Percentiles rank a stretch among this genome's conserved stretches.
Conservation (phyloP, 2,329 filamentous ascomycete species). For the Massarina eburnea region DNA sequence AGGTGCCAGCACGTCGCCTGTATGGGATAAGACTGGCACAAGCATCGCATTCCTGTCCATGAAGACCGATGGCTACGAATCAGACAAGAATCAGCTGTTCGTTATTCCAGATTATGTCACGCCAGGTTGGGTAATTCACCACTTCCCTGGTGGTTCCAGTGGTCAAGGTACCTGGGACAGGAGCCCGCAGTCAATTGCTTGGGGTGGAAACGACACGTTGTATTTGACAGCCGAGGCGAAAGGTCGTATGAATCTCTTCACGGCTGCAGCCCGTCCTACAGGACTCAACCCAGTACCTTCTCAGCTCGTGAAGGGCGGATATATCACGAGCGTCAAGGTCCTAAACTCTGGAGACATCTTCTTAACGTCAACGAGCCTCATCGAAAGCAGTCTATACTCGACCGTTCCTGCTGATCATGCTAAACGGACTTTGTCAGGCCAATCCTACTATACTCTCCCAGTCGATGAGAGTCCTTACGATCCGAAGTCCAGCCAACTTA, state of each 20-base stretch:
- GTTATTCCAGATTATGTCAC: constrained; percentile 64
- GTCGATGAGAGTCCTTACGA: constrained; percentile 23
- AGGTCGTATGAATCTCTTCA: constrained; percentile 65
- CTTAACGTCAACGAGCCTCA: constrained; percentile 66
- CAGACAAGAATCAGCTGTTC: constrained; percentile 72
- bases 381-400: constrained; percentile 72
- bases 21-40: constrained; percentile 73
- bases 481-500: constrained; percentile 25
- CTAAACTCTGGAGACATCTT: constrained; percentile 60
- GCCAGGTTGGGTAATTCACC: constrained; percentile 61
- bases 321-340: constrained; percentile 50
- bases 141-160: constrained; percentile 61
- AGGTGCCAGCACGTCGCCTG: constrained; percentile 67
- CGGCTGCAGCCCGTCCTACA: constrained; percentile 13
- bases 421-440: not conserved
- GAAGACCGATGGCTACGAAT: constrained; percentile 75
- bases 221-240: constrained; percentile 74
- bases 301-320: constrained; percentile 37
- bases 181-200: constrained; percentile 54
- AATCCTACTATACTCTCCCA: constrained; percentile 19
- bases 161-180: constrained; percentile 63
- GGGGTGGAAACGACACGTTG: constrained; percentile 59
- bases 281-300: constrained; percentile 17
- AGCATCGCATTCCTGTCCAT: constrained; percentile 78
- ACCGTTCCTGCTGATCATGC: constrained; percentile 49